Evolutionary conservation across 106 monocot genomes (phyloP), one percentile per base, ranked within the genome.

Genomic region (Dactylorhiza incarnata): DNA sequence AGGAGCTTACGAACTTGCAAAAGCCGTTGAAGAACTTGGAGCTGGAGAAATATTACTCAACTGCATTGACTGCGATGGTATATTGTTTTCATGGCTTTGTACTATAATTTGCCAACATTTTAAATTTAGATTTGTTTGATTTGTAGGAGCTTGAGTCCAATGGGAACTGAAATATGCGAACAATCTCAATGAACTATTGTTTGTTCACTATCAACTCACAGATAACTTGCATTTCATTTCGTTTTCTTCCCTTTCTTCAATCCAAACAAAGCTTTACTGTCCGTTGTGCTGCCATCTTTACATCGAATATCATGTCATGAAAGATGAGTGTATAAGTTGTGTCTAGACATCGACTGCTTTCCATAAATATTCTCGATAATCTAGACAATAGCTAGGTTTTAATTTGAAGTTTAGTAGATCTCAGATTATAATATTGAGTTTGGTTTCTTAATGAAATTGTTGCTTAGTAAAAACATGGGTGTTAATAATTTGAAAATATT

Each of bases 1-100:
- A 71, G 96, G 96, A 82, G 96, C 93, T 74, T 97, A 93, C 84
- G 96, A 97, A 75, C 89, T 97, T 78, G 93, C 96, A 71, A 91
- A 91, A 87, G 93, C 91, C 79, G 96, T 97, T 53, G 96, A 93
- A 83, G 81, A 93, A 45, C 89, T 97, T 58, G 93, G 96, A 74
- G 93, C 96, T 75, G 96, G 96, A 51, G 93, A 93, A 83, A 97
- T 93, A 77, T 84, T 97, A 24, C 89, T 97, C 37, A 93, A 97
- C 61, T 97, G 93, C 79, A 97, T 97, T 70, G 92, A 95, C 71
- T 92, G 90, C 79, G 92, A 95, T 76, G 95, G 92, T 95, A 88
- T 48, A 63, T 51, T 63, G 22, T 73, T 45, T 53, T 66, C 48
- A 13, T 69, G 69, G 5, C 16, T 29, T 45, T 46, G 43, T 25